A percentile compares a stretch with the other conserved stretches of the same genome.
Conservation (phyloP, 768 basidiomycete species). For the Pholiota microspora region DNA sequence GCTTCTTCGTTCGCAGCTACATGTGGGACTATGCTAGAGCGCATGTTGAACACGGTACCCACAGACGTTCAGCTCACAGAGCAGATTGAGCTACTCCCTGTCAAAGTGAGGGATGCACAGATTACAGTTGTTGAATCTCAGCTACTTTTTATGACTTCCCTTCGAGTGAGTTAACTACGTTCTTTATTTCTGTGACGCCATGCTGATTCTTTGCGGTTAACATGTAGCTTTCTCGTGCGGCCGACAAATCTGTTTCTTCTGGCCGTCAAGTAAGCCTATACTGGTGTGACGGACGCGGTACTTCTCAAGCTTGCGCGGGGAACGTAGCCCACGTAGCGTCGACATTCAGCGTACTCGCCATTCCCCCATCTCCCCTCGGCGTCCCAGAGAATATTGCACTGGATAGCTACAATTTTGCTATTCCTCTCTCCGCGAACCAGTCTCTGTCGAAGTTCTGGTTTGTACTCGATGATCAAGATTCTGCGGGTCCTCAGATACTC, state of each 20-base stretch:
- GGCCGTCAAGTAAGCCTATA: not conserved
- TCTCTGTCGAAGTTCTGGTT: not conserved
- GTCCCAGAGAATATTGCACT: not conserved
- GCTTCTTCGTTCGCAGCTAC: constrained; percentile 27
- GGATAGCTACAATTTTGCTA: not conserved
- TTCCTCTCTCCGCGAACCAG: not conserved
- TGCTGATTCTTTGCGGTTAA: too few relatives aligned
- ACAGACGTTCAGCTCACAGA: constrained; percentile 33
- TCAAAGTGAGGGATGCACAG: constrained; percentile 30
- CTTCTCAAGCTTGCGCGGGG: not conserved
- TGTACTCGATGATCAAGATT: not conserved
- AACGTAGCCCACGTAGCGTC: not conserved
- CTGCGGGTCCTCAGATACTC: not conserved
- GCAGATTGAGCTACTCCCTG: constrained; percentile 31
- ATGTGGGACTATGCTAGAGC: constrained; percentile 32
- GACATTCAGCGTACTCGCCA: not conserved
- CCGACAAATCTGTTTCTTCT: not conserved
- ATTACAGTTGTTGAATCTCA: constrained; percentile 26
- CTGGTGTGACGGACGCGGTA: not conserved
- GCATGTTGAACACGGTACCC: constrained; percentile 44
- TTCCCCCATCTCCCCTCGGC: not conserved
- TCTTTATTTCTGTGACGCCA: too few relatives aligned
- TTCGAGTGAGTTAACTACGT: constrained; percentile 25
- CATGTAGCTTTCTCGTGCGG: not conserved
- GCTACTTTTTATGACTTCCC: constrained; percentile 29